These are phyloP conservation scores for Colletotrichum horii DNA, from an alignment of 2,329 filamentous ascomycete species.

Conservation along the genomic window DNA sequence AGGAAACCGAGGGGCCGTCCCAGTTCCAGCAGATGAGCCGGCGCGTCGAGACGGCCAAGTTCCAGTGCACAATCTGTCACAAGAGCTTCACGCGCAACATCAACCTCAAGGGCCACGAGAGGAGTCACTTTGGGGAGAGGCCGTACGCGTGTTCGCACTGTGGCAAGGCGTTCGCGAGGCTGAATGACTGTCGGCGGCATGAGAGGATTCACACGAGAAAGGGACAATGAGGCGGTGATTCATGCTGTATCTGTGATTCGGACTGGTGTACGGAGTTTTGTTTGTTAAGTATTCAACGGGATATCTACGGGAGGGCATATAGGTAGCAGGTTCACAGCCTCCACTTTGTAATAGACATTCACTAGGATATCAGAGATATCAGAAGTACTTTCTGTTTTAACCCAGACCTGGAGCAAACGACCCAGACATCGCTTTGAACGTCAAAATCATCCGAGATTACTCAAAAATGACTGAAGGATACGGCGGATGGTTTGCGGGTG, in stretches of 20 bases:
- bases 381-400: neutral
- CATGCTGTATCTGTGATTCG: neutral
- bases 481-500: neutral
- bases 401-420: neutral
- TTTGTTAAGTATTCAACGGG: neutral
- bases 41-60: constrained; percentile 24
- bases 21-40: constrained; percentile 25
- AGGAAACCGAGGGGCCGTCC: constrained; percentile 22
- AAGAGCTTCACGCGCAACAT: constrained; percentile 42
- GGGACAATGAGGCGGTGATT: neutral
- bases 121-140: constrained; percentile 39
- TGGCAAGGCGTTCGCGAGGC: constrained; percentile 35
- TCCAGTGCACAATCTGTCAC: constrained; percentile 37
- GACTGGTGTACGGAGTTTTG: neutral
- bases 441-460: neutral
- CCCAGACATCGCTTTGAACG: neutral
- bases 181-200: constrained; percentile 37
- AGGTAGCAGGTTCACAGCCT: neutral
- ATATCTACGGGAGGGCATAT: neutral
- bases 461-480: neutral
- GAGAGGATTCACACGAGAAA: constrained; percentile 29
- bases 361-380: neutral
- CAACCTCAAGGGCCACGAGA: constrained; percentile 37
- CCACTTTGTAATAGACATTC: neutral
- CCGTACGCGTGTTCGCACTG: constrained; percentile 34